Base-by-base conservation (phyloP, 2,329 filamentous ascomycete genomes). In the Tolypocladium nubicola region DNA sequence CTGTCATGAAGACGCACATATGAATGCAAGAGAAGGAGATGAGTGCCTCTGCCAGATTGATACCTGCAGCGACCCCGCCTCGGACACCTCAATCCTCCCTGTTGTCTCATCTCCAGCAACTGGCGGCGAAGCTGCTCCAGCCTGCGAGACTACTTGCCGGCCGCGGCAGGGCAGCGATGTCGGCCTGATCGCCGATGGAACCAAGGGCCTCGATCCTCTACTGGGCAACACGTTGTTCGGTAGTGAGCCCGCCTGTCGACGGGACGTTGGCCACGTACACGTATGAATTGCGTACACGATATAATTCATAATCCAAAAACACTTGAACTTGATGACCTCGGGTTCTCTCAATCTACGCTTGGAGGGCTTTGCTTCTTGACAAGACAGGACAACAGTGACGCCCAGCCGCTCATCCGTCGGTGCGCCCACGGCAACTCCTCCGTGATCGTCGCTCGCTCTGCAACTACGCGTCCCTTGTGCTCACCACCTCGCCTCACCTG, bases 401-500 rank as follows among this genome's bases (percentile, higher is more conserved):
- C 26, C 8, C 23, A 30, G 16, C 45, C 23, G 45, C 10, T 33
- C 45, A 30, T 13, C 13, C 21, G 26, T 16, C 30, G 23, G 13
- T 26, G 8, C 23, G 23, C 13, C 23, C 19, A 14, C 30, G 23
- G 14, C n/a, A 9, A 9, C 19, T 21, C 40, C 7, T 43, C 4
- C n/a, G 40, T 10, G 19, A 33, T 16, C 47, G 30, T 37, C 16
- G 33, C 19, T 19, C 7, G 19, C 13, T 9, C 49, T 21, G 16
- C 21, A 40, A n/a, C 13, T 16, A 21, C 38, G 10, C 21, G 23
- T 13, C 41, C 33, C 39, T 9, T 41, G 16, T 41, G 13, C 43
- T 30, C 13, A 30, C 43, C 23, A n/a, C n/a, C n/a, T 30, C 43
- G 43, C 45, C 45, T 62, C 60, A 68, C 55, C 66, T 61, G n/a